These are phyloP conservation scores for Pinus albicaulis DNA, from an alignment of 75 land plant genomes.

Conservation along the genomic window DNA sequence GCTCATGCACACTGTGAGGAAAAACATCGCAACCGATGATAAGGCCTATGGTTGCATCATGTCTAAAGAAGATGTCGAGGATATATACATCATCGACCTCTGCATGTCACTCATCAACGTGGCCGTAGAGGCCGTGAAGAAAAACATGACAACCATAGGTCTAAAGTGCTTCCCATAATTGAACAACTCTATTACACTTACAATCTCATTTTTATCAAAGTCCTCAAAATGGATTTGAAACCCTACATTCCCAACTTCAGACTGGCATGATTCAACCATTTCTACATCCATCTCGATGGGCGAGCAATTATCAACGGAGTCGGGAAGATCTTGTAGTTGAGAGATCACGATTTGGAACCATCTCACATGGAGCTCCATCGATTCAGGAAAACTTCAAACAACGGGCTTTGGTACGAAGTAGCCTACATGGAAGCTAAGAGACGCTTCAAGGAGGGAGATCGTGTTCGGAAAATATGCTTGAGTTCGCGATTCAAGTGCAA, in stretches of 20 bases:
- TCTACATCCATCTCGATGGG: slow-evolving; percentile 58
- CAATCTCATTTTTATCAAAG: background rate
- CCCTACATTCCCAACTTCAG: slow-evolving; percentile 39
- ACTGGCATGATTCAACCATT: slow-evolving; percentile 54
- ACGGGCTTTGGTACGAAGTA: slow-evolving; percentile 58
- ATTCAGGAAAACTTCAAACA: slow-evolving; percentile 69
- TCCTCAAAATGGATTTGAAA: slow-evolving; percentile 9
- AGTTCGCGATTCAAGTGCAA: slow-evolving; percentile 42
- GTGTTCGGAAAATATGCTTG: slow-evolving; percentile 25
- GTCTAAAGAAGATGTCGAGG: background rate
- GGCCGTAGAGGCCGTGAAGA: background rate
- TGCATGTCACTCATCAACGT: background rate
- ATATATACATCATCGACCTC: background rate
- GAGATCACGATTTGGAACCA: slow-evolving; percentile 47
- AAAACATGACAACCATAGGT: background rate
- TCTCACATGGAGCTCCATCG: slow-evolving; percentile 59
- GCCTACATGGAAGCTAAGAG: slow-evolving; percentile 66
- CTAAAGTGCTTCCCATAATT: background rate
- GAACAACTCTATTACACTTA: background rate
- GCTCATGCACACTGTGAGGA: background rate
- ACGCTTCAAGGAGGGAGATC: slow-evolving; percentile 49
- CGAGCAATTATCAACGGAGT: slow-evolving; percentile 47
- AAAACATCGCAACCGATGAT: background rate
- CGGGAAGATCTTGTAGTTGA: slow-evolving; percentile 25
- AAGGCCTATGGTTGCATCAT: background rate